Evolutionary conservation across 2,329 filamentous ascomycete genomes (phyloP).

Genomic region (Triangularia setosa): DNA sequence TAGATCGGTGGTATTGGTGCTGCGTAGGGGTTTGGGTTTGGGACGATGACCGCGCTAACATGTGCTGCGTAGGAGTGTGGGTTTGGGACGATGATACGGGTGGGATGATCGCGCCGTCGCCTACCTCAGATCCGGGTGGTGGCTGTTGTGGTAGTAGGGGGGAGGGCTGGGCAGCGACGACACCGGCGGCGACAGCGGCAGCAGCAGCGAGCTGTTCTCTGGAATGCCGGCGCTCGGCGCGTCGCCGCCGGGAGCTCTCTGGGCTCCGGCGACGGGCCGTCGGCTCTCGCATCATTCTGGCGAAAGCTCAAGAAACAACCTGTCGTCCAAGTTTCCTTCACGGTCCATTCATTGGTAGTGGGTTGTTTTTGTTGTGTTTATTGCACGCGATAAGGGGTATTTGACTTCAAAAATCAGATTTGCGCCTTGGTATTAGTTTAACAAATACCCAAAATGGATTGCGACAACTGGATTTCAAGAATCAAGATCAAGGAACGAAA

Average conservation of each 20-base stretch:
- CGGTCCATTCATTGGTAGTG: constrained; percentile 22
- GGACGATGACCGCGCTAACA: neutral
- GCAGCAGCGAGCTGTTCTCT: constrained; percentile 36
- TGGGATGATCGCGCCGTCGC: neutral
- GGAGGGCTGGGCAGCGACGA: constrained; percentile 2
- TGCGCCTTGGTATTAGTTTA: neutral
- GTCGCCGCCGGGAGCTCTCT: constrained; percentile 51
- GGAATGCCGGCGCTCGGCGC: constrained; percentile 41
- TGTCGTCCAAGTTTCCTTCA: constrained; percentile 10
- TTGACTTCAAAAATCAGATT: neutral
- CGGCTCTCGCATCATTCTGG: constrained; percentile 50
- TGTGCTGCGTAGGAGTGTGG: constrained; percentile 13
- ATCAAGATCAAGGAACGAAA: neutral
- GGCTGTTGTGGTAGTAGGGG: neutral
- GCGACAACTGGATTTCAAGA: neutral
- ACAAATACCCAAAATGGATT: neutral
- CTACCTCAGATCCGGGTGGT: neutral
- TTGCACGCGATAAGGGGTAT: constrained; percentile 11
- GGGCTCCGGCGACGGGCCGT: constrained; percentile 50
- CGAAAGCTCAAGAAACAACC: constrained; percentile 9
- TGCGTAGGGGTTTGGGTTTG: constrained; percentile 11
- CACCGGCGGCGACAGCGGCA: constrained; percentile 14
- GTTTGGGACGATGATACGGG: neutral
- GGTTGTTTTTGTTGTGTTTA: constrained; percentile 1
- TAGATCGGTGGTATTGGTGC: constrained; percentile 17